These are phyloP conservation scores for Arachnomyces sp. DNA, from an alignment of 2,329 filamentous ascomycete genomes.

Conservation along the genomic window DNA sequence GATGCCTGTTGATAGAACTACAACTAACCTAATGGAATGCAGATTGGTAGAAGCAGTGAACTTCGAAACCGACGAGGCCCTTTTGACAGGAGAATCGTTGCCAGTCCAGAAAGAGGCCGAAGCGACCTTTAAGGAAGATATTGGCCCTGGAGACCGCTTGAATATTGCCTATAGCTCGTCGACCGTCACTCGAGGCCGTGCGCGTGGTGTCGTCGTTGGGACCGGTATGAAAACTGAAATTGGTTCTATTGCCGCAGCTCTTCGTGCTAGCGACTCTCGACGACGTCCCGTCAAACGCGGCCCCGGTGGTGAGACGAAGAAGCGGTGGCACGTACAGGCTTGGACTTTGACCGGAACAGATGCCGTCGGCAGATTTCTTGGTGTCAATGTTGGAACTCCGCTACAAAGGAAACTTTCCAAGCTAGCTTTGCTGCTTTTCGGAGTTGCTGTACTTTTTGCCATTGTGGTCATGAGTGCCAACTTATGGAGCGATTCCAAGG, in stretches of 20 bases:
- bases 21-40: not conserved
- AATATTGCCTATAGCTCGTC: slow-evolving; percentile 58
- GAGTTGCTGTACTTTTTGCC: slow-evolving; percentile 59
- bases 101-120: slow-evolving; percentile 49
- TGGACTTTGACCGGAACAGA: slow-evolving; percentile 49
- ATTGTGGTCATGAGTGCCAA: slow-evolving; percentile 63
- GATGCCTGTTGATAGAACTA: not conserved
- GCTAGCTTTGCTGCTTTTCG: slow-evolving; percentile 60
- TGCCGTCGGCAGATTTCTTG: slow-evolving; percentile 56
- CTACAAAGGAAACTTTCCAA: slow-evolving; percentile 62
- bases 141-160: slow-evolving; percentile 53
- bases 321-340: slow-evolving; percentile 47
- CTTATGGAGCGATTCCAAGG: slow-evolving; percentile 45
- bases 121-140: slow-evolving; percentile 43
- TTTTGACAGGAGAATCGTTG: slow-evolving; percentile 56
- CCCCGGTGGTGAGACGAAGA: slow-evolving; percentile 42
- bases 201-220: slow-evolving; percentile 52
- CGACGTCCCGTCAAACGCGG: slow-evolving; percentile 46
- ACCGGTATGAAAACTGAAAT: slow-evolving; percentile 57
- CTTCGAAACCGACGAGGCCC: slow-evolving; percentile 54
- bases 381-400: slow-evolving; percentile 62
- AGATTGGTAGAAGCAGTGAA: slow-evolving; percentile 51
- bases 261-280: slow-evolving; percentile 53
- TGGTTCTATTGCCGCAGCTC: slow-evolving; percentile 55
- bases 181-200: slow-evolving; percentile 56